phyloP scores from a whole-genome alignment of 495 filamentous ascomycete genomes.

The Penicillium coffeae region DNA sequence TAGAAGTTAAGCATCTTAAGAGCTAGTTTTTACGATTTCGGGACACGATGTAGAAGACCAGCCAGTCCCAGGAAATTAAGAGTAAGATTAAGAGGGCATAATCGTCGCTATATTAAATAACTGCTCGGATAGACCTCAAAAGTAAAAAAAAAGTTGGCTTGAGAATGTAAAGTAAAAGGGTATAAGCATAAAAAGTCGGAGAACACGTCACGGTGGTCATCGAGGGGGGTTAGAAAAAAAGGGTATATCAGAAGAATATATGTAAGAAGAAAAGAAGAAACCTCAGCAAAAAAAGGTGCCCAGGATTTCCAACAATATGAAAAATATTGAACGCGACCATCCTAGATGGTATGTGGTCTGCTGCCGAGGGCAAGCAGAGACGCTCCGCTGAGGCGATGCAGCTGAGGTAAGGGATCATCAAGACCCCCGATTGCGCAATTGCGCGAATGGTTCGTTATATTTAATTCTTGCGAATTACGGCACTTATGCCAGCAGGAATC shows the following conservation, averaged over 20 bases:
- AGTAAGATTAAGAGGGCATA: too few species aligned
- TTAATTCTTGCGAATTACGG: neutral
- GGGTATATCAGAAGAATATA: constrained; percentile 17
- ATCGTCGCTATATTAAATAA: constrained; percentile 14
- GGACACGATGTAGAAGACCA: too few species aligned
- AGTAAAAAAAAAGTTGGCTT: constrained; percentile 5
- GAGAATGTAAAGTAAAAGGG: constrained; percentile 19
- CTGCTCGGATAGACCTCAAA: constrained; percentile 6
- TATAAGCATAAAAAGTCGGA: constrained; percentile 29
- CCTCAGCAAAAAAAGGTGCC: constrained; percentile 2
- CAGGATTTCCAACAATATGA: constrained; percentile 2
- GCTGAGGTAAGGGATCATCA: constrained; percentile 7
- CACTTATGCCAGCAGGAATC: constrained; percentile 40
- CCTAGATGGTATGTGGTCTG: constrained; percentile 3
- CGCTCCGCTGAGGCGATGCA: neutral
- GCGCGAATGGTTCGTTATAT: neutral
- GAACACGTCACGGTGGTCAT: constrained; percentile 21
- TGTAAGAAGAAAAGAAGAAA: constrained; percentile 4
- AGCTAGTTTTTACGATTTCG: too few species aligned
- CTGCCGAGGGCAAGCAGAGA: neutral
- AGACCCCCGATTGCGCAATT: constrained; percentile 3
- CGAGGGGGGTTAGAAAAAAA: constrained; percentile 7
- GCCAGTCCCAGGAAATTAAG: too few species aligned
- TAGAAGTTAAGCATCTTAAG: too few species aligned
- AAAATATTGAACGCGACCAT: constrained; percentile 1